Evolutionary conservation across 768 basidiomycete species (phyloP).

Genomic region (Lentinus tigrinus): DNA sequence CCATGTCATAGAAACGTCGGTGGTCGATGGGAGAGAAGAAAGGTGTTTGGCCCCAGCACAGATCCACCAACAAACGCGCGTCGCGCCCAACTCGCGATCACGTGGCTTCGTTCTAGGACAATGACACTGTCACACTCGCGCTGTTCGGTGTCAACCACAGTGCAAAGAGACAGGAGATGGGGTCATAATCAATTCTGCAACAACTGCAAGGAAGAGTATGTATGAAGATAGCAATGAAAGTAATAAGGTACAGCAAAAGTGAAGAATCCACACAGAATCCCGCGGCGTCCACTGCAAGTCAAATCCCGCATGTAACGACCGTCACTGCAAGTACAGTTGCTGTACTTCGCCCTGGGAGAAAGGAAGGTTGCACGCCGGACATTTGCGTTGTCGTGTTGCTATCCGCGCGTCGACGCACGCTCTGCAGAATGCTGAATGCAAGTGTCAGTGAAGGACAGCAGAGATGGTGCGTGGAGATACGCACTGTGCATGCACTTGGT

Average conservation of each 20-base stretch:
- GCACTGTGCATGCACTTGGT: conserved; percentile 91
- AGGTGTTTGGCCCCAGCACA: too few relatives aligned
- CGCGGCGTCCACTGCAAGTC: neutral
- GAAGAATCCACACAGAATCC: neutral
- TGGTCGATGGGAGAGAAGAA: too few relatives aligned
- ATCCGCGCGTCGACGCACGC: conserved; percentile 85
- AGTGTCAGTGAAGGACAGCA: neutral
- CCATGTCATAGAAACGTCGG: conserved; percentile 24
- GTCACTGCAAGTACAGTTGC: conserved; percentile 56
- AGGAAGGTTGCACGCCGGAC: conserved; percentile 79
- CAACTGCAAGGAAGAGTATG: neutral
- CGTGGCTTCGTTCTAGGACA: too few relatives aligned
- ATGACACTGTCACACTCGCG: too few relatives aligned
- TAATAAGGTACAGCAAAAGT: conserved; percentile 7
- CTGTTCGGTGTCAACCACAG: too few relatives aligned
- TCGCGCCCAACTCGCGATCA: too few relatives aligned
- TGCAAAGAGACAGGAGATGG: neutral
- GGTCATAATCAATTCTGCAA: neutral
- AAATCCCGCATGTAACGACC: neutral
- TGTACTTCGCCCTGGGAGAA: conserved; percentile 88
- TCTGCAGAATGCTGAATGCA: conserved; percentile 75
- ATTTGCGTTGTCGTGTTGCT: conserved; percentile 88
- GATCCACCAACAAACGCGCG: too few relatives aligned
- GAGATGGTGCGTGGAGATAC: conserved; percentile 29
- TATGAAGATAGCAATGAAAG: neutral